Conservation (phyloP, 2,329 filamentous ascomycete species). For the Nigrospora sphaerica region DNA sequence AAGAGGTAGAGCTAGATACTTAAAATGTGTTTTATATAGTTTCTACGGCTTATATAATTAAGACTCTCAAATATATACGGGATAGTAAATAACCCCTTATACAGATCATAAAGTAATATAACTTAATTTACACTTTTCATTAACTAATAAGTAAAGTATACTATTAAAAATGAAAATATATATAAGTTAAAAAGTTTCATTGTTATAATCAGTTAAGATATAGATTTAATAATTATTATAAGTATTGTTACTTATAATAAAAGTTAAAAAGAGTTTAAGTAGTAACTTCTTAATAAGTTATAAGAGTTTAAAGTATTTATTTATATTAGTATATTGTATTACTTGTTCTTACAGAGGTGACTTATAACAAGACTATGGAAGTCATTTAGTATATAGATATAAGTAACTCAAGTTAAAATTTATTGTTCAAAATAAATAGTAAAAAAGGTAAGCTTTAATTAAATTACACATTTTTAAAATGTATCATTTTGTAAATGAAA, state of each 20-base stretch:
- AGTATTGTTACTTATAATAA: background rate
- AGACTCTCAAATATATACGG: too few relatives aligned
- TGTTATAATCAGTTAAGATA: background rate
- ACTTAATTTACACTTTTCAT: too few relatives aligned
- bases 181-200: too few relatives aligned
- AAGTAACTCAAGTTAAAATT: background rate
- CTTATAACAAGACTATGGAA: background rate
- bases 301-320: background rate
- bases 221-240: background rate
- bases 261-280: background rate
- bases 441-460: background rate
- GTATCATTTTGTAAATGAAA: too few relatives aligned
- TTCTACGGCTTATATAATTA: too few relatives aligned
- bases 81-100: too few relatives aligned
- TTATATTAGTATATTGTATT: background rate
- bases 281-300: background rate
- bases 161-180: too few relatives aligned
- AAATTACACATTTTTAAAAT: background rate
- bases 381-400: background rate
- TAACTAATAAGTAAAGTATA: too few relatives aligned
- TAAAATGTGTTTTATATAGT: too few relatives aligned
- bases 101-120: too few relatives aligned
- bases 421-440: background rate
- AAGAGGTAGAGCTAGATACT: too few relatives aligned
- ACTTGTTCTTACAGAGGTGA: too few relatives aligned